These are phyloP conservation scores for Pseudogymnoascus sp. DNA, from an alignment of 2,329 filamentous ascomycete species.

Conservation along the genomic window DNA sequence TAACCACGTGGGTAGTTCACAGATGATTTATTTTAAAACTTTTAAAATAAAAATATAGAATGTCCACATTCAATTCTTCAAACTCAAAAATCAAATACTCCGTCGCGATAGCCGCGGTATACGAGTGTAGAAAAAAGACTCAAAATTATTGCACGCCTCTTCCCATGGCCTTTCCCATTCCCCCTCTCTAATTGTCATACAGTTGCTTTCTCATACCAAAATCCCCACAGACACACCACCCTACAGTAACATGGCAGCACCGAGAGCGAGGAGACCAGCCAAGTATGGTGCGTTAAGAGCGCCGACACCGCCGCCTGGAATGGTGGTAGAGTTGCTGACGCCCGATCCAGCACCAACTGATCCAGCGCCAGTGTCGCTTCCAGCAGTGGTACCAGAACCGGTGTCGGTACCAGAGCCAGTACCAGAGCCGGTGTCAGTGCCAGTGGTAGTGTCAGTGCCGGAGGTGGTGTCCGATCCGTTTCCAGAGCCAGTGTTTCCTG, in stretches of 20 bases:
- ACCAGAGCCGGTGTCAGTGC: constrained; percentile 8
- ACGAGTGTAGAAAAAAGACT: constrained; percentile 6
- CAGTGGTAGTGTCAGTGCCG: constrained; percentile 11
- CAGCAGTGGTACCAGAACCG: not conserved
- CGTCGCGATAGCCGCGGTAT: constrained; percentile 3
- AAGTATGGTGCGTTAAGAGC: not conserved
- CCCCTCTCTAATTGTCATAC: not conserved
- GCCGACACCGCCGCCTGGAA: not conserved
- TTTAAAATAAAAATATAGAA: constrained; percentile 1
- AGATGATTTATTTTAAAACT: not conserved
- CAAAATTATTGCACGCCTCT: constrained; percentile 4
- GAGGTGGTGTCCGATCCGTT: constrained; percentile 9
- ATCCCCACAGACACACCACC: not conserved
- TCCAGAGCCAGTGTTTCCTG: constrained; percentile 5
- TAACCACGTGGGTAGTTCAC: not conserved
- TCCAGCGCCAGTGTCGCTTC: not conserved
- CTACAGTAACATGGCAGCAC: constrained; percentile 3
- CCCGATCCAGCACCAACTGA: not conserved
- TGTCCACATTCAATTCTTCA: constrained; percentile 4
- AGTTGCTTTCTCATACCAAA: not conserved
- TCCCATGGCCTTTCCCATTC: not conserved
- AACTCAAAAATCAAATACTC: constrained; percentile 2
- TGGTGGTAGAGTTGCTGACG: not conserved
- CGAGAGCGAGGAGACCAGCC: not conserved
- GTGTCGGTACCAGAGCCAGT: constrained; percentile 3